Evolutionary conservation across 1,139 yeast species (phyloP).

Genomic region (Pichia cactophila): DNA sequence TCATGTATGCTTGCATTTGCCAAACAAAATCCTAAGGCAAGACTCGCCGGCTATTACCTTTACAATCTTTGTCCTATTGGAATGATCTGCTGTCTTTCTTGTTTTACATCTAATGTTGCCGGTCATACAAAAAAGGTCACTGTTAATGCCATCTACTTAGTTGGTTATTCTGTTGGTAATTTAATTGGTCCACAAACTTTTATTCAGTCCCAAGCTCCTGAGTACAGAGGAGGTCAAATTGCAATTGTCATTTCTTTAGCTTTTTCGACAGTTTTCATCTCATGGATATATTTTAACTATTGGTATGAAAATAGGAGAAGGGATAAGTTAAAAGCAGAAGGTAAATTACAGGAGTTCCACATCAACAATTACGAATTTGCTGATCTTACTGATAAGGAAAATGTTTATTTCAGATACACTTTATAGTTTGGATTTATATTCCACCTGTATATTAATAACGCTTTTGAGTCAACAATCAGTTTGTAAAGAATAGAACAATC

Average conservation of each 20-base stretch:
- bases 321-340: slow-evolving; percentile 22
- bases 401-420: slow-evolving; percentile 38
- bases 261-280: slow-evolving; percentile 16
- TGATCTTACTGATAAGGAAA: slow-evolving; percentile 44
- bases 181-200: slow-evolving; percentile 51
- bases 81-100: slow-evolving; percentile 36
- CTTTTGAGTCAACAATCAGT: too few species aligned
- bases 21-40: slow-evolving; percentile 24
- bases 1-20: slow-evolving; percentile 46
- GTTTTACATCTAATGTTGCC: slow-evolving; percentile 49
- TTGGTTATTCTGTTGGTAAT: slow-evolving; percentile 57
- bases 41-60: slow-evolving; percentile 39
- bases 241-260: slow-evolving; percentile 26
- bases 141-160: slow-evolving; percentile 49
- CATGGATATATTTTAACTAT: slow-evolving; percentile 19
- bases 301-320: slow-evolving; percentile 25
- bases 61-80: slow-evolving; percentile 34
- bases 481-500: too few species aligned
- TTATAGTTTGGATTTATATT: not conserved
- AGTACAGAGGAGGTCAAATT: slow-evolving; percentile 36
- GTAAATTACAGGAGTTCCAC: slow-evolving; percentile 20
- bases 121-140: slow-evolving; percentile 40
- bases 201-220: slow-evolving; percentile 36
- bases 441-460: too few species aligned
- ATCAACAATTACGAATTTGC: slow-evolving; percentile 39